Base-by-base conservation (phyloP, 495 filamentous ascomycete genomes). In the Penicillium crystallinum region DNA sequence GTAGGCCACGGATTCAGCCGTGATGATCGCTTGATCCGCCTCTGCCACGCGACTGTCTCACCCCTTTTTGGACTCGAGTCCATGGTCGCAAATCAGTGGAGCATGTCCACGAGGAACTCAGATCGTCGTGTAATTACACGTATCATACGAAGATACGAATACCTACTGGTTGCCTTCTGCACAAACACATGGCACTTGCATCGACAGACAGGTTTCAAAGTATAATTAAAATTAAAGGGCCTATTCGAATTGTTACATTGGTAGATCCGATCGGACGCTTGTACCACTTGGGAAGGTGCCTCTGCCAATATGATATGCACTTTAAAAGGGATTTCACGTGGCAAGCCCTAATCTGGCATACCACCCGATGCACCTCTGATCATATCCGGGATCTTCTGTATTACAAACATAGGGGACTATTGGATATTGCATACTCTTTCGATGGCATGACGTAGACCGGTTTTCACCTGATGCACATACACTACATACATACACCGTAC, bases 141-240 rank as follows among this genome's bases (percentile, higher is more conserved):
- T 27, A 15, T n/a, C 17, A 37, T 48, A 29, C 46, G 9, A 6
- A 8, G 23, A 37, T 38, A 29, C 45, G 33, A 29, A 8, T 9
- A 18, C 19, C 42, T 3, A 12, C 11, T 33, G 29, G 48, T 50
- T 50, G 48, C 50, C 50, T 53, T 53, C 23, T 22, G 34, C 23
- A 47, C 55, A 55, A 62, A 62, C 62, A 62, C 59, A 64, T 64
- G 62, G 62, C 59, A 59, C 58, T 54, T 62, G 62, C 62, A 62
- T 55, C 45, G 23, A 21, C 6, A 12, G 21, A 6, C 30, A 42
- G 31, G 11, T 21, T 31, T 19, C 14, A 50, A 41, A 50, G 25
- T 30, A 48, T 36, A 41, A 50, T 42, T 50, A 42, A 50, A 34
- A 50, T 50, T 42, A 50, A 50, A 34, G 27, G 18, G 3, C 6